phyloP scores from a whole-genome alignment of 164 flowering plant species.

The Tinospora cordifolia region DNA sequence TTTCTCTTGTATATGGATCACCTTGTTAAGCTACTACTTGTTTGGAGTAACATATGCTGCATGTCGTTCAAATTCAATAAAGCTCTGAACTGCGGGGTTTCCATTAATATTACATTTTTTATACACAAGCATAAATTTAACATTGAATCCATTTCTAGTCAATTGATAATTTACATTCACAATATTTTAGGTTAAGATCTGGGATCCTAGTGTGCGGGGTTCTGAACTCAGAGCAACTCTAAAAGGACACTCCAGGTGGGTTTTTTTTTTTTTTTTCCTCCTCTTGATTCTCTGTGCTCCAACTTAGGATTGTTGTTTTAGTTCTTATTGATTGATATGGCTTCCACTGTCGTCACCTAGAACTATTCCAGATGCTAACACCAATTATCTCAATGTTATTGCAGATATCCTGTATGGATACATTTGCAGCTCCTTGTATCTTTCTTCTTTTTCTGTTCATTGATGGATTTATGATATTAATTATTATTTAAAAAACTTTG shows the following conservation, averaged over 20 bases:
- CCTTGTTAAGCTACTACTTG: neutral
- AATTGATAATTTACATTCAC: neutral
- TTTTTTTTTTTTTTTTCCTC: neutral
- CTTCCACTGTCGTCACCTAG: neutral
- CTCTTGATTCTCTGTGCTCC: neutral
- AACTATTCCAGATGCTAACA: too few relatives aligned
- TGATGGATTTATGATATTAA: too few relatives aligned
- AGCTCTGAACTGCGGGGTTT: neutral
- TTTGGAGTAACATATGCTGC: neutral
- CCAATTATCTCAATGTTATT: too few relatives aligned
- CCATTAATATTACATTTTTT: neutral
- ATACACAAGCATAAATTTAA: neutral
- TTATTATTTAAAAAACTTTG: too few relatives aligned
- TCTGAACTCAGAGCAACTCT: constrained; percentile 88
- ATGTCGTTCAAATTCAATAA: neutral
- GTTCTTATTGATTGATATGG: neutral
- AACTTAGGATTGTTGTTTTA: neutral
- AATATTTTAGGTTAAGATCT: constrained; percentile 71
- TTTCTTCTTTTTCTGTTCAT: too few relatives aligned
- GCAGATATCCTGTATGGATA: too few relatives aligned
- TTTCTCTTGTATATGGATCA: neutral
- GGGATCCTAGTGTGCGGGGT: constrained; percentile 99
- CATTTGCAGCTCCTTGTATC: too few relatives aligned
- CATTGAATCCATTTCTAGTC: neutral
- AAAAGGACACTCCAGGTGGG: constrained; percentile 77